These are phyloP conservation scores for Passiflora organensis DNA, from an alignment of 345 rosid genomes.

Conservation along the genomic window DNA sequence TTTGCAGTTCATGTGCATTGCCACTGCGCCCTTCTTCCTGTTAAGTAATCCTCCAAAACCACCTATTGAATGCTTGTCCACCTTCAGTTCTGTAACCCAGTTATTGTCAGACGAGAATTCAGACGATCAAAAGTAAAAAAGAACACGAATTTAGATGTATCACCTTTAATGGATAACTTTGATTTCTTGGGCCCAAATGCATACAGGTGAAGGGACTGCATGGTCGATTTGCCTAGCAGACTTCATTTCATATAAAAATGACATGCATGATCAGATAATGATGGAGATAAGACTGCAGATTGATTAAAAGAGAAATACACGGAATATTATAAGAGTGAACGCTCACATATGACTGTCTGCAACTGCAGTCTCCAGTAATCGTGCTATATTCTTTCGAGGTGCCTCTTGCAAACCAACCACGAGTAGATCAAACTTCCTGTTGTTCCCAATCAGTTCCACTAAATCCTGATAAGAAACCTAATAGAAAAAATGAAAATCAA, in stretches of 20 bases:
- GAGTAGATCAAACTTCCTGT: slow-evolving; percentile 36
- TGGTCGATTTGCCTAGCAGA: slow-evolving; percentile 30
- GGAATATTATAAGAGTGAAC: background rate
- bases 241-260: slow-evolving; percentile 14
- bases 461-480: slow-evolving; percentile 38
- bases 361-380: slow-evolving; percentile 33
- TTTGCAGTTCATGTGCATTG: slow-evolving; percentile 36
- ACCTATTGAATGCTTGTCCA: slow-evolving; percentile 40
- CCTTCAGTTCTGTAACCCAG: slow-evolving; percentile 32
- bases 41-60: slow-evolving; percentile 42
- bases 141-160: background rate
- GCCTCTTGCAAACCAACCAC: slow-evolving; percentile 52
- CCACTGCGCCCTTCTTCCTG: slow-evolving; percentile 50
- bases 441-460: slow-evolving; percentile 38
- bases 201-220: slow-evolving; percentile 52
- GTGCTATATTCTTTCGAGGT: slow-evolving; percentile 29
- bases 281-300: no score
- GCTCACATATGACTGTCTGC: slow-evolving; percentile 38
- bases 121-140: background rate
- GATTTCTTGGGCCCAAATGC: slow-evolving; percentile 39
- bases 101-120: background rate
- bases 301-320: background rate
- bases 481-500: background rate
- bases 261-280: no score
- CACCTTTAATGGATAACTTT: slow-evolving; percentile 25